phyloP scores from a whole-genome alignment of 1,284 basidiomycete genomes.

The Microbotryomycetes sp. region DNA sequence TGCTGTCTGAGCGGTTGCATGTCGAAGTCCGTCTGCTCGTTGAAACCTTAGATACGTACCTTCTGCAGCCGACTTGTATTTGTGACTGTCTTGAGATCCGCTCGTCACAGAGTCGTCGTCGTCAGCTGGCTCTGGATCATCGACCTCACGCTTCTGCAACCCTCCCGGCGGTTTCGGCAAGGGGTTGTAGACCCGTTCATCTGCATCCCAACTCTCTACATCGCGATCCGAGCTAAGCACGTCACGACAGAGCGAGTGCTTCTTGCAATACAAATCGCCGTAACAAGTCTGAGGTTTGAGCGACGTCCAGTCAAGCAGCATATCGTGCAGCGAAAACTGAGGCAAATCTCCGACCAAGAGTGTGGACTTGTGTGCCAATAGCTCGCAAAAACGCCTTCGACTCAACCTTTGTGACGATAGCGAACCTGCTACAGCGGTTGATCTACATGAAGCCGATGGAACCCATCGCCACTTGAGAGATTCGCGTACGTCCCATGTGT shows the following conservation, averaged over 20 bases:
- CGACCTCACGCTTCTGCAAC: background rate
- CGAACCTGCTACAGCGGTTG: background rate
- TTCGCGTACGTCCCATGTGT: conserved; percentile 34
- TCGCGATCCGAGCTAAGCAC: conserved; percentile 11
- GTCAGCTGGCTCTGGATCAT: background rate
- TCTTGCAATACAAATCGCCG: conserved; percentile 40
- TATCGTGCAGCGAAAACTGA: conserved; percentile 38
- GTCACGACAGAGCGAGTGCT: conserved; percentile 37
- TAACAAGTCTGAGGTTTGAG: conserved; percentile 35
- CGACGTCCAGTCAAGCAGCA: conserved; percentile 39
- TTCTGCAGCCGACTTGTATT: conserved; percentile 11
- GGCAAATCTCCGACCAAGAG: conserved; percentile 37
- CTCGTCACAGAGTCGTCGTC: too few relatives aligned
- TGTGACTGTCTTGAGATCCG: too few relatives aligned
- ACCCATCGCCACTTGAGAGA: conserved; percentile 38
- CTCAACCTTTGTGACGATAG: conserved; percentile 3
- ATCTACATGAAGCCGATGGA: conserved; percentile 26
- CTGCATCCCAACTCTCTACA: conserved; percentile 26
- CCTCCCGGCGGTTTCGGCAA: conserved; percentile 27
- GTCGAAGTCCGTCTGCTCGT: conserved; percentile 36
- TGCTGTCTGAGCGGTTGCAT: conserved; percentile 5
- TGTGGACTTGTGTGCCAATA: conserved; percentile 37
- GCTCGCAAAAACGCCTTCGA: conserved; percentile 31
- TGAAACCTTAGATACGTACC: conserved; percentile 38
- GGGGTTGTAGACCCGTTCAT: conserved; percentile 31